Conservation (phyloP, 495 filamentous ascomycete genomes). For the Neurospora sp. region DNA sequence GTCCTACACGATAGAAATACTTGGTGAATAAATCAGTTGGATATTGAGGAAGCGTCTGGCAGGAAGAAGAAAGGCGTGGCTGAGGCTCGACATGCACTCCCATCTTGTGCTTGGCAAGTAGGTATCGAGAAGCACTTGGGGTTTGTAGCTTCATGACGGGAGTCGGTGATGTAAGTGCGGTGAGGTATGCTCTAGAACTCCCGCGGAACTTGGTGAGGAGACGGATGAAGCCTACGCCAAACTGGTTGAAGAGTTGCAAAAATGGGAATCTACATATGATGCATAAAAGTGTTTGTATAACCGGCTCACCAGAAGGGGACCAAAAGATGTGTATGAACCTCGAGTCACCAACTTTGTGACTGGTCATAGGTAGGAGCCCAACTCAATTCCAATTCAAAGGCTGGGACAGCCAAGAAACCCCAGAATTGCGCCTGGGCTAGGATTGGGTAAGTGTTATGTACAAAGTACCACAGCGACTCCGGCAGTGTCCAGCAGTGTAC, state of each 20-base stretch:
- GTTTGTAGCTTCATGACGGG: background rate
- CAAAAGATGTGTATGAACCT: too few relatives aligned
- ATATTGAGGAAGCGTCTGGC: background rate
- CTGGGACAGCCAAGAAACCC: background rate
- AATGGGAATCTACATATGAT: background rate
- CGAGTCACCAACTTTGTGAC: background rate
- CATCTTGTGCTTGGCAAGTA: background rate
- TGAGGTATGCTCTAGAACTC: background rate
- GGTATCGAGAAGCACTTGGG: background rate
- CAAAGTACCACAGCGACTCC: background rate
- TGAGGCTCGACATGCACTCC: background rate
- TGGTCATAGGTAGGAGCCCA: background rate
- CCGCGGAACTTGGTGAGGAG: background rate
- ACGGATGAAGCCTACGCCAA: too few relatives aligned
- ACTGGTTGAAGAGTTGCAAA: too few relatives aligned
- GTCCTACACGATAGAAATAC: too few relatives aligned
- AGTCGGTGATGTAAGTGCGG: background rate
- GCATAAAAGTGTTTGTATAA: background rate
- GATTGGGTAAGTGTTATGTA: background rate
- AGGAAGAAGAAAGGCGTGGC: background rate
- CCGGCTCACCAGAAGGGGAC: too few relatives aligned
- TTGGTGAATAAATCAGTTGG: background rate
- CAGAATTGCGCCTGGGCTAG: background rate
- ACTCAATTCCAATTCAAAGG: too few relatives aligned
- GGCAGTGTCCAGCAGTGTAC: background rate